Evolutionary conservation across 139 green algal species (phyloP), one percentile per base, ranked within the genome.

Genomic region (Coelastrella sp.): DNA sequence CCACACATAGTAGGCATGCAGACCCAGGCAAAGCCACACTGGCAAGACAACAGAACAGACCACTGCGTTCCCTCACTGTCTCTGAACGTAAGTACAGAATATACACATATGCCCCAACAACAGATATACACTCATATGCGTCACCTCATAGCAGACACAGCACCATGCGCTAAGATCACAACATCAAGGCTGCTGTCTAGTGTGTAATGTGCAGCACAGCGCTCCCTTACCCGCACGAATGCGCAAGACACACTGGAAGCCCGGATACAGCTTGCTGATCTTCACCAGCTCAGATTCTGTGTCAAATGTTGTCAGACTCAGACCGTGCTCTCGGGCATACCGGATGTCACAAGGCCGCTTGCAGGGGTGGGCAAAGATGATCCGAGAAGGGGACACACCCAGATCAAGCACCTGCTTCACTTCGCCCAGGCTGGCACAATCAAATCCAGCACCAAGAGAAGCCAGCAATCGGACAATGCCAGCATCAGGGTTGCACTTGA

Each of bases 321-420:
- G 91, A 41, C 93, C 90, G 27, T 88, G 77, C 34, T 89, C 88
- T 32, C 50, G 63, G n/a, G 89, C 89, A 38, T 73, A 79, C 32
- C 80, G 63, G 15, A 83, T 83, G 48, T 69, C 53, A 35, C 75
- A 69, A 4, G 53, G 75, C 5, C 75, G 75, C 75, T 99, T 99
- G 93, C 94, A 98, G 21, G 96, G 92, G 89, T 99, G 96, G 2
- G 97, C 97, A 80, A 97, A 99, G 35, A 99, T 92, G 86, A 99
- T 97, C 83, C 91, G 90, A 2, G 87, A 87, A 43, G 94, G 88
- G 43, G 78, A 27, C 1, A 98, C 95, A 4, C 97, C 97, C 85
- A 97, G 66, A 19, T 88, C 80, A 43, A 96, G 87, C 59, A 99
- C 95, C 63, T 88, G 75, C 40, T 96, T 89, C 25, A 98, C 83